Evolutionary conservation across 2,329 filamentous ascomycete species (phyloP), one percentile per base, ranked within the genome.

Genomic region (Paecilomyces niveus): DNA sequence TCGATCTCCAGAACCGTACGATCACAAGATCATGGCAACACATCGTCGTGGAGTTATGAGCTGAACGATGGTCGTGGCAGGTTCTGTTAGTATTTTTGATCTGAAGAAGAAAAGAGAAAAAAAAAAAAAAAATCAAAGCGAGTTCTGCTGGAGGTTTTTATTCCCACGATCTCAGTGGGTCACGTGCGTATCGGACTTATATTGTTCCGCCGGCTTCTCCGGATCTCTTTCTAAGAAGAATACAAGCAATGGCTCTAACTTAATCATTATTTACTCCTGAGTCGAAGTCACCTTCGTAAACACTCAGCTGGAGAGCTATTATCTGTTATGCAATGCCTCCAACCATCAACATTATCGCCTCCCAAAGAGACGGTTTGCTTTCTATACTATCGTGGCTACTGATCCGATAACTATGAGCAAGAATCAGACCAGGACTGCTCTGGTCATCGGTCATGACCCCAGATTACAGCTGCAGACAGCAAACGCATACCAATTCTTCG

Each of bases 31-130:
- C 81, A 85, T 87, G 86, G 86, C 86, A 88, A 87, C 85, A 74
- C 82, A 80, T 79, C 83, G 85, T 81, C 83, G 82, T 85, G 72
- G 72, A 61, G 60, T 29, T 56, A 74, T 74, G 74, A 72, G 74
- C 76, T 74, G 76, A 77, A 80, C 84, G 82, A 80, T 78, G 82
- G 85, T 87, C 85, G 86, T 89, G 86, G 86, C 86, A 82, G 81
- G 83, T 77, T 83, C 81, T 77, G 82, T 81, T 80, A 70, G 69
- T 69, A 83, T 85, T 86, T 86, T 85, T 73, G 74, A 74, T 69
- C 67, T 82, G 73, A 75, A 74, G 72, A 75, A 74, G 77, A 74
- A 77, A 79, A 73, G 71, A 63, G 61, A 64, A 65, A 62, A 59
- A 58, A 22, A 22, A 61, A 64, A 65, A 62, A 59, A 58, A 22